phyloP scores from a whole-genome alignment of 345 rosid species.

The Arabis alpina region DNA sequence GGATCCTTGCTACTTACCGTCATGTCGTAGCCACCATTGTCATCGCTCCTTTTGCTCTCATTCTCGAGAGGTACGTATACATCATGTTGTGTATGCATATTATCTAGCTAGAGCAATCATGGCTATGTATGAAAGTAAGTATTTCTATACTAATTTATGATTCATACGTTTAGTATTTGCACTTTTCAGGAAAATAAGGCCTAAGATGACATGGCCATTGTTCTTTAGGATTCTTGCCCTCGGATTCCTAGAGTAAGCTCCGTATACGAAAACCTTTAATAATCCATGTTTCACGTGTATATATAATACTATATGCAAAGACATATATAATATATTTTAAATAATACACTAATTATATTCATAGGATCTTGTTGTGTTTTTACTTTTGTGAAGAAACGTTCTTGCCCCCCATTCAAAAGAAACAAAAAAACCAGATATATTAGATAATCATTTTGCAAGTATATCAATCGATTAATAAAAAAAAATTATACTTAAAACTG shows the following conservation, averaged over 20 bases:
- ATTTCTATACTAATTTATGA: not conserved
- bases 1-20: constrained; percentile 71
- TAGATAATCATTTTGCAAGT: too few species aligned
- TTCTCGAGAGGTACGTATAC: constrained; percentile 71
- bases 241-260: constrained; percentile 80
- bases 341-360: not conserved
- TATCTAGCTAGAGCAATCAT: not conserved
- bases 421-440: too few species aligned
- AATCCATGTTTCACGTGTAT: not conserved
- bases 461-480: not conserved
- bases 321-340: not conserved
- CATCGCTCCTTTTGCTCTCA: constrained; percentile 80
- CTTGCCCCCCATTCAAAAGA: too few species aligned
- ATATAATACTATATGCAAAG: not conserved
- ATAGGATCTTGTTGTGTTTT: not conserved
- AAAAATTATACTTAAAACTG: not conserved
- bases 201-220: constrained; percentile 80
- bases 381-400: not conserved
- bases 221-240: constrained; percentile 77
- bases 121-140: not conserved
- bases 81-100: constrained; percentile 9
- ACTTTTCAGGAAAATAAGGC: constrained; percentile 77
- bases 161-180: not conserved
- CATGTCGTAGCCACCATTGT: constrained; percentile 76
- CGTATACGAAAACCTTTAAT: not conserved